Percentiles rank a stretch among this genome's conserved stretches.
Evolutionary conservation across 805 yeast species (phyloP).

Genomic region (Suhomyces prunicola): DNA sequence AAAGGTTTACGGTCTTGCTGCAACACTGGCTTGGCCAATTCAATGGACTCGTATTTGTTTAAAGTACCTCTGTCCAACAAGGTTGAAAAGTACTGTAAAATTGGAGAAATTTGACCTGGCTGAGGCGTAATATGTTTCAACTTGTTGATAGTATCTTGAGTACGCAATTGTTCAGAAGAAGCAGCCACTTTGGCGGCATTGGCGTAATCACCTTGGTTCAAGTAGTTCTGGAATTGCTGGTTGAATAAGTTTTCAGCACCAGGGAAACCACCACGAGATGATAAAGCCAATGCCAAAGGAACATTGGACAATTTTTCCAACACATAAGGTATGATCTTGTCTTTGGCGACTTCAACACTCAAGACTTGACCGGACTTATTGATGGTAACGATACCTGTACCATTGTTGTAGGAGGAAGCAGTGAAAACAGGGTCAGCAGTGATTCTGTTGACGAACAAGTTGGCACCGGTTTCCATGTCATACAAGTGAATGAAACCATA

Average conservation of each 20-base stretch:
- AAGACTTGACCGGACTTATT: conserved; percentile 94
- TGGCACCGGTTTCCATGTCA: conserved; percentile 88
- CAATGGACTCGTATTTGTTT: conserved; percentile 91
- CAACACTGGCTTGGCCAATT: conserved; percentile 90
- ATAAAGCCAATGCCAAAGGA: conserved; percentile 78
- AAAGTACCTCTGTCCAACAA: conserved; percentile 88
- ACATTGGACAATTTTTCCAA: conserved; percentile 84
- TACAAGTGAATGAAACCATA: conserved; percentile 95
- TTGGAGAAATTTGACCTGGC: conserved; percentile 94
- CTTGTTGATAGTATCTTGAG: conserved; percentile 90
- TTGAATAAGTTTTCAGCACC: conserved; percentile 92
- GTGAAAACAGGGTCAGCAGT: conserved; percentile 95
- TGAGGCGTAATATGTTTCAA: conserved; percentile 86
- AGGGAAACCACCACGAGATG: conserved; percentile 93
- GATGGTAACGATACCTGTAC: conserved; percentile 86
- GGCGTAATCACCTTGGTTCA: conserved; percentile 81
- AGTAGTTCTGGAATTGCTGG: conserved; percentile 85
- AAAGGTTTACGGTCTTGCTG: conserved; percentile 93
- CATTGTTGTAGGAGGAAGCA: conserved; percentile 66
- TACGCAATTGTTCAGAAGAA: conserved; percentile 86
- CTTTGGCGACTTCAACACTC: conserved; percentile 83
- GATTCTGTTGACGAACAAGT: conserved; percentile 92
- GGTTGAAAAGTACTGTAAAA: conserved; percentile 87
- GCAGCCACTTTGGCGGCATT: conserved; percentile 98
- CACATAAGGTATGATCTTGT: conserved; percentile 84